Base-by-base conservation (phyloP, 768 basidiomycete genomes). In the Boletus barrowsii region DNA sequence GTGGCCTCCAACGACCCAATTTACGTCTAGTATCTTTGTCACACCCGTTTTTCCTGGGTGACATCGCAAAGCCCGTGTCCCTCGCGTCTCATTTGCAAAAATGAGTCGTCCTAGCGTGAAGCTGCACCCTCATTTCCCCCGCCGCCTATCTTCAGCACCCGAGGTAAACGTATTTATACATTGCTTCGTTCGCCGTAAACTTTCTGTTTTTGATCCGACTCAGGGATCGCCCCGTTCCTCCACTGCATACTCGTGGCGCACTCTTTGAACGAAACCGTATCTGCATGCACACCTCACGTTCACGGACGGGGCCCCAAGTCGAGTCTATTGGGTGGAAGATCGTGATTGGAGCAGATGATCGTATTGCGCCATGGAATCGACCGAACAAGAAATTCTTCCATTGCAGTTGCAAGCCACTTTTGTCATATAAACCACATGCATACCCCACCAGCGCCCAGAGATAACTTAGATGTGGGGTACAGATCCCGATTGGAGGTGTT, bases 151-250 rank as follows among this genome's bases (percentile, higher is more conserved):
- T 10, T 24, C 30, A 33, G 33, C 29, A 53, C 50, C 53, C 51
- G 46, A 58, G 47, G 43, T 51, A 52, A 42, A 58, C 45, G 40
- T 40, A 51, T 53, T 44, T 54, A 44, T 52, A 30, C 49, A 42
- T 35, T 18, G 42, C 44, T 54, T 52, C 49, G 42, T 26, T 56
- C 47, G 53, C 54, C 49, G 39, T 58, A 29, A 29, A 22, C 42
- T 51, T 51, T 58, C 42, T 54, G 44, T 39, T 26, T 60, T 63
- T 66, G 65, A 68, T 67, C 65, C 66, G 65, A 53, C 36, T 62
- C 57, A 66, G 64, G 57, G 63, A 66, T 50, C 24, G 43, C 58
- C 57, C 49, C 41, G 44, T 58, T 53, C 47, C 33, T 51, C 55
- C 46, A 40, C 52, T 52, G 47, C 50, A 50, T 52, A 53, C 45